These are phyloP conservation scores for Lactarius akahatsu DNA, from an alignment of 768 basidiomycete genomes.

Conservation along the genomic window DNA sequence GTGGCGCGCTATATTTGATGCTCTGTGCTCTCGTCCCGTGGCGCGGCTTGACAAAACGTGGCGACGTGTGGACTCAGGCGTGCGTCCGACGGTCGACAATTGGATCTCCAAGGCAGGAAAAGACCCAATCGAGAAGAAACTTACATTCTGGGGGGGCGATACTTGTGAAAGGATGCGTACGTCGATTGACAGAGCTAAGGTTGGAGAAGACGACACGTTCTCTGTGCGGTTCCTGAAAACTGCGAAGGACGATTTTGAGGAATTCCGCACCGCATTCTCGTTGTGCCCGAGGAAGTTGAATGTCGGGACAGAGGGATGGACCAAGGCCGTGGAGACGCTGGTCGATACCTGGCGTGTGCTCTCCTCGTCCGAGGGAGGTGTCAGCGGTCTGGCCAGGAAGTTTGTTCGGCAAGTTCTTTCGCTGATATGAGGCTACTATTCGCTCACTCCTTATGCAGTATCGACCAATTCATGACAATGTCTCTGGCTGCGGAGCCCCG, in stretches of 20 bases:
- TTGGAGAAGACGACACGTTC: conserved; percentile 39
- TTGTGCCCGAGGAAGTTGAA: conserved; percentile 24
- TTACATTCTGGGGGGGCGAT: conserved; percentile 61
- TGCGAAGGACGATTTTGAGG: conserved; percentile 36
- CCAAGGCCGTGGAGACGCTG: conserved; percentile 47
- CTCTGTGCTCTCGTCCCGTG: conserved; percentile 69
- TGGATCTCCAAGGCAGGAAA: conserved; percentile 54
- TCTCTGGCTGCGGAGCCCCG: conserved; percentile 75
- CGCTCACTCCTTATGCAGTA: conserved; percentile 38
- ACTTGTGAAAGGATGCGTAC: conserved; percentile 33
- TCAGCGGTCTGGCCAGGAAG: conserved; percentile 48
- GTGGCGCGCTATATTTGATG: conserved; percentile 72
- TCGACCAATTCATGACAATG: conserved; percentile 77
- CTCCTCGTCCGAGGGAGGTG: conserved; percentile 40
- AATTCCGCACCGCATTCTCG: conserved; percentile 28
- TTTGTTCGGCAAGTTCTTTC: conserved; percentile 57
- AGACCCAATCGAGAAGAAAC: conserved; percentile 46
- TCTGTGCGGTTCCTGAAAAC: conserved; percentile 41
- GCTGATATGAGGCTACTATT: conserved; percentile 9
- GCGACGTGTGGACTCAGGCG: conserved; percentile 66
- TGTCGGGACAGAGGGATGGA: conserved; percentile 25
- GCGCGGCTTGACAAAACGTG: conserved; percentile 78
- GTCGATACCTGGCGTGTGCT: conserved; percentile 58
- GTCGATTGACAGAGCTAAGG: conserved; percentile 36
- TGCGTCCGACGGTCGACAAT: conserved; percentile 56